phyloP scores from a whole-genome alignment of 306 rosid species.

The Malus sylvestris region DNA sequence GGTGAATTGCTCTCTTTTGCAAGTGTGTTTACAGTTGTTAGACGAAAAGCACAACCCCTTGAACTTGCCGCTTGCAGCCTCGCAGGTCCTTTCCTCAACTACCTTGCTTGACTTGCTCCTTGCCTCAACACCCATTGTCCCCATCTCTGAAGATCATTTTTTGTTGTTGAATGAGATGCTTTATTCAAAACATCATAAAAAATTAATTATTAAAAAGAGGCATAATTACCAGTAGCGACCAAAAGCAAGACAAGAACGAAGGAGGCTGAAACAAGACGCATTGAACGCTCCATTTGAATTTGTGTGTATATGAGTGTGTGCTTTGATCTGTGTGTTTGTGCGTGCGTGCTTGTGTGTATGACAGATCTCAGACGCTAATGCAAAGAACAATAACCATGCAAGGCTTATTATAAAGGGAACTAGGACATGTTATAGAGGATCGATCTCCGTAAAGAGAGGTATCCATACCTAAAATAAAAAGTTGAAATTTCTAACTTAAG shows the following conservation, averaged over 20 bases:
- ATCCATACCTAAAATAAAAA: neutral
- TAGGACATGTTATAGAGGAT: neutral
- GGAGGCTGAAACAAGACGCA: conserved; percentile 22
- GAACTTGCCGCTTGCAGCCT: conserved; percentile 41
- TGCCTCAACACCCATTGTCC: conserved; percentile 38
- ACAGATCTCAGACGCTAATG: neutral
- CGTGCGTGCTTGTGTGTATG: neutral
- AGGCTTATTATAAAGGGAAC: neutral
- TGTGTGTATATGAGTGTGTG: neutral
- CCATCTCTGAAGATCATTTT: conserved; percentile 14
- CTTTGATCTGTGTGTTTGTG: neutral
- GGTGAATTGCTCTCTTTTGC: conserved; percentile 35
- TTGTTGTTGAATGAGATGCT: too few relatives aligned
- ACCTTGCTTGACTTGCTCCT: neutral
- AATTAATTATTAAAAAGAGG: neutral
- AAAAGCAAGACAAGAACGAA: conserved; percentile 37
- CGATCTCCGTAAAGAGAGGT: neutral
- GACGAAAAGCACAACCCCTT: conserved; percentile 36
- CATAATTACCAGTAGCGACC: conserved; percentile 29
- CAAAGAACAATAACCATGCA: neutral
- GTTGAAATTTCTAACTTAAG: neutral
- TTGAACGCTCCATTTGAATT: conserved; percentile 25
- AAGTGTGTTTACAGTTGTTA: conserved; percentile 38
- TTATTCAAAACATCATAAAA: neutral
- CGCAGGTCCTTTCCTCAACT: conserved; percentile 27